Conservation (phyloP, 192 early-diverging fungal species). For the Paraglomus brasilianum region DNA sequence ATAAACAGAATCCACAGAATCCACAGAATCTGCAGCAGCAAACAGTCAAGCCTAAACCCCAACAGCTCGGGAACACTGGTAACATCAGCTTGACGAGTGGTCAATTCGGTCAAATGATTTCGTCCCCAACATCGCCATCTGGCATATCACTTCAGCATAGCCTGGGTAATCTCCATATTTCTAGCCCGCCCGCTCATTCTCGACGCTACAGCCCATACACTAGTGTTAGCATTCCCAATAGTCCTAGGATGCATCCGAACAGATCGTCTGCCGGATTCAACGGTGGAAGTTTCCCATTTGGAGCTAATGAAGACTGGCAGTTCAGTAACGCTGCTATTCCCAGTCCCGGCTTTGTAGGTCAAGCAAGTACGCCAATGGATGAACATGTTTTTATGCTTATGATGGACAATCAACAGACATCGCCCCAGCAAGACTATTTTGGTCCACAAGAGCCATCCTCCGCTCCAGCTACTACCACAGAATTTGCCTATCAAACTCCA, state of each 20-base stretch:
- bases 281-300: constrained; percentile 16
- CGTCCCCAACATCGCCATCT: constrained; percentile 28
- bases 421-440: background rate
- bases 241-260: constrained; percentile 32
- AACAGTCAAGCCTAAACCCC: background rate
- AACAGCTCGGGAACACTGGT: constrained; percentile 12
- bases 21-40: constrained; percentile 20
- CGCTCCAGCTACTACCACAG: constrained; percentile 31
- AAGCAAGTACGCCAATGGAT: background rate
- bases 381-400: constrained; percentile 9
- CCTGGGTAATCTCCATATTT: constrained; percentile 43
- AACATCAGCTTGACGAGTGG: constrained; percentile 1
- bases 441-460: constrained; percentile 29
- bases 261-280: constrained; percentile 20
- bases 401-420: background rate
- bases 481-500: constrained; percentile 33
- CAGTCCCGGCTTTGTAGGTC: constrained; percentile 12
- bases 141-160: constrained; percentile 38
- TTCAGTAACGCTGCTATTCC: constrained; percentile 21
- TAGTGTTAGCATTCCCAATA: constrained; percentile 35
- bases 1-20: constrained; percentile 17
- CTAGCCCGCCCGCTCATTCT: constrained; percentile 38
- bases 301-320: constrained; percentile 7
- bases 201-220: constrained; percentile 27
- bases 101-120: constrained; percentile 30